phyloP scores from a whole-genome alignment of 78 protist genomes.

The Polysphondylium violaceum region DNA sequence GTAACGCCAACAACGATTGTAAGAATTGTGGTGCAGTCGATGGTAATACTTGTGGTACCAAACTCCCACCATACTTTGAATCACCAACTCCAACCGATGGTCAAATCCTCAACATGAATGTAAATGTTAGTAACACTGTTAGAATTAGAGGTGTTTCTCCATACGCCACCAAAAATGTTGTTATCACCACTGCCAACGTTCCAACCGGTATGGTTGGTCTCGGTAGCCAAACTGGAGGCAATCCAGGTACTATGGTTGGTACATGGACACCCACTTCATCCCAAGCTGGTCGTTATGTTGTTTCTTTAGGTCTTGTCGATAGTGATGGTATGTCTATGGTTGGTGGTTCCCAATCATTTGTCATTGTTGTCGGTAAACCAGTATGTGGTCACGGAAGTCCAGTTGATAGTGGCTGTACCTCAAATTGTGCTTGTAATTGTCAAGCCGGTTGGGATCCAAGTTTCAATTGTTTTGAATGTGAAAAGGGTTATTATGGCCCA shows the following conservation, averaged over 20 bases:
- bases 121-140: neutral
- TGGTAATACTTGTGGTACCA: neutral
- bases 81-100: slow-evolving; percentile 17
- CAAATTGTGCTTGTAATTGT: slow-evolving; percentile 6
- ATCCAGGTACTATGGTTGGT: neutral
- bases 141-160: neutral
- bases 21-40: neutral
- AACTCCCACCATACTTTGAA: slow-evolving; percentile 10
- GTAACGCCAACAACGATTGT: slow-evolving; percentile 10
- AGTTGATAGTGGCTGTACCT: neutral
- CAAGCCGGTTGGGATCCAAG: slow-evolving; percentile 26
- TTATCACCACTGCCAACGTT: slow-evolving; percentile 17
- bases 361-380: slow-evolving; percentile 17
- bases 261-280: neutral
- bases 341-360: slow-evolving; percentile 11
- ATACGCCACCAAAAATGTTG: neutral
- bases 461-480: slow-evolving; percentile 50
- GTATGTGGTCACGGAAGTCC: slow-evolving; percentile 45
- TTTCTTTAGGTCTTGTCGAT: slow-evolving; percentile 21
- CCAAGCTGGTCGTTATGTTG: slow-evolving; percentile 33
- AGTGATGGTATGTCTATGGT: neutral
- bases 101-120: neutral
- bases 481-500: slow-evolving; percentile 20
- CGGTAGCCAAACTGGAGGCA: neutral
- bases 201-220: neutral